phyloP scores from a whole-genome alignment of 352 stramenopile species.

The Plasmopara halstedii region DNA sequence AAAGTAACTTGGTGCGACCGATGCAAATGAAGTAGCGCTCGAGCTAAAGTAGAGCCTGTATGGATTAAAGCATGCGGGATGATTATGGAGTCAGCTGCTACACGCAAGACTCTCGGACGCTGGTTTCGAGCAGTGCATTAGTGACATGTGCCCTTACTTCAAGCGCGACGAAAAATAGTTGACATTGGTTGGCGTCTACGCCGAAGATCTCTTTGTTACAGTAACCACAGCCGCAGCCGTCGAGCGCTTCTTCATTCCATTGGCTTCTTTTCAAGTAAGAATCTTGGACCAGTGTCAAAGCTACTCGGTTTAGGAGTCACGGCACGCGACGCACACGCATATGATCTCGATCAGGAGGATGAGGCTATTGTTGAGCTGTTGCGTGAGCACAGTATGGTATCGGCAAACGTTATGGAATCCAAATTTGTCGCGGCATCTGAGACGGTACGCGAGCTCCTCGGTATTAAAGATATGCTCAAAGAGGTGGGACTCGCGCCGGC shows the following conservation, averaged over 20 bases:
- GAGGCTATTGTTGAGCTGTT: neutral
- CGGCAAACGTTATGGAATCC: neutral
- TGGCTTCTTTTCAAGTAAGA: neutral
- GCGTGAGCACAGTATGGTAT: neutral
- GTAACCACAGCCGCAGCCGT: neutral
- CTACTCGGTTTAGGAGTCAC: neutral
- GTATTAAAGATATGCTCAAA: neutral
- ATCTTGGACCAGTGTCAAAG: neutral
- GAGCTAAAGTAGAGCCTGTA: neutral
- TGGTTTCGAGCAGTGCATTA: neutral
- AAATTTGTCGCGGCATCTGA: neutral
- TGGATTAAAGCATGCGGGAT: neutral
- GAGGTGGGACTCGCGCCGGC: no score
- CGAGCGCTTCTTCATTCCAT: neutral
- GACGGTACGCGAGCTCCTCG: neutral
- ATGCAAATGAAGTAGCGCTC: no score
- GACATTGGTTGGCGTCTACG: neutral
- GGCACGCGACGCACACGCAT: neutral
- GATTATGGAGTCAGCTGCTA: neutral
- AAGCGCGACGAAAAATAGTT: neutral
- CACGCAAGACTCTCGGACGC: neutral
- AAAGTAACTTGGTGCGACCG: neutral
- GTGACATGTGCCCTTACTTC: no score
- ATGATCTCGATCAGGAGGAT: neutral
- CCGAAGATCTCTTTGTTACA: neutral